A percentile compares a stretch with the other conserved stretches of the same genome.
Evolutionary conservation across 495 filamentous ascomycete genomes (phyloP).

Genomic region (Terfezia boudieri): DNA sequence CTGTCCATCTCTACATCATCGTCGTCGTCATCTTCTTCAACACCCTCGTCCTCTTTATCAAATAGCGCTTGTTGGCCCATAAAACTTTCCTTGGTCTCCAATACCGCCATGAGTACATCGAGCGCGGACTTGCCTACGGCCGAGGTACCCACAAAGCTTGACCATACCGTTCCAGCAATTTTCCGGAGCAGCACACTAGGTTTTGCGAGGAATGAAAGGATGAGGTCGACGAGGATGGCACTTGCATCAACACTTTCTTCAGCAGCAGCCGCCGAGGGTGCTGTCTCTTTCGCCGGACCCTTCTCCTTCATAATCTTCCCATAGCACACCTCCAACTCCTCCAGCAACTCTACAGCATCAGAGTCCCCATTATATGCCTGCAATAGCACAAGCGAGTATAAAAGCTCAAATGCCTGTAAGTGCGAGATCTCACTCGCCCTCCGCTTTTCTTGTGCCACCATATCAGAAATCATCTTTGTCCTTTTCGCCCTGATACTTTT

Average conservation of each 20-base stretch:
- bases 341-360: constrained; percentile 53
- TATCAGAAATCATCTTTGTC: constrained; percentile 14
- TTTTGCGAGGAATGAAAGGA: constrained; percentile 70
- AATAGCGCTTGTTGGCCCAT: neutral
- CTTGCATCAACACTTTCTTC: constrained; percentile 37
- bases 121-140: neutral
- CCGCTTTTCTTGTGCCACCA: constrained; percentile 5
- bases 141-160: neutral
- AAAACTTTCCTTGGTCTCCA: constrained; percentile 20
- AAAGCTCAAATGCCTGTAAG: constrained; percentile 43
- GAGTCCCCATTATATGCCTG: constrained; percentile 76
- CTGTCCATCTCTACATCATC: constrained; percentile 23
- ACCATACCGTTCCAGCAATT: constrained; percentile 57
- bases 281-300: neutral
- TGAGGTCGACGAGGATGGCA: constrained; percentile 61
- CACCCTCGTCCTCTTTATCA: constrained; percentile 1
- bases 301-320: constrained; percentile 29
- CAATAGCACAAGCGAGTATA: constrained; percentile 68
- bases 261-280: constrained; percentile 21
- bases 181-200: constrained; percentile 67
- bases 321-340: constrained; percentile 51
- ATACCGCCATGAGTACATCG: constrained; percentile 6
- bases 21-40: constrained; percentile 17
- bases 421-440: constrained; percentile 21
- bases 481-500: constrained; percentile 40